These are phyloP conservation scores for Galerina sulciceps DNA, from an alignment of 768 basidiomycete genomes.

Conservation along the genomic window DNA sequence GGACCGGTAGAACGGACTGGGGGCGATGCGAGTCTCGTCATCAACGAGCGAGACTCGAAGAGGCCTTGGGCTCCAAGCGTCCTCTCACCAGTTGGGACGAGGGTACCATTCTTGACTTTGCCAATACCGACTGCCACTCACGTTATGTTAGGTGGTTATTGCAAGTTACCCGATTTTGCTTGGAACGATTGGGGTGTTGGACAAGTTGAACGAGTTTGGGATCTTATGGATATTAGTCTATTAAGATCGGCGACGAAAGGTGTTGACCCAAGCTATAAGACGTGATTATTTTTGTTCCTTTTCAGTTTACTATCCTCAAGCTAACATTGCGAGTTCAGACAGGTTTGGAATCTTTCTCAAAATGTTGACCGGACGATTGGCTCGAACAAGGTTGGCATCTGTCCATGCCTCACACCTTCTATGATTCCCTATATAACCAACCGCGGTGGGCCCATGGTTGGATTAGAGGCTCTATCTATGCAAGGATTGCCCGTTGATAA, in stretches of 20 bases:
- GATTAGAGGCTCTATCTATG: conserved; percentile 89
- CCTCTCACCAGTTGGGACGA: conserved; percentile 95
- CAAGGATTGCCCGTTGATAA: conserved; percentile 95
- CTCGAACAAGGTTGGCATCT: conserved; percentile 80
- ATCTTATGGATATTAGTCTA: conserved; percentile 90
- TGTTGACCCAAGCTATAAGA: conserved; percentile 87
- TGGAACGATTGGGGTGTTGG: conserved; percentile 95
- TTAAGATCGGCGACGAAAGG: conserved; percentile 82
- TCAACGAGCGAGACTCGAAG: conserved; percentile 84
- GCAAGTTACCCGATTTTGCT: conserved; percentile 85
- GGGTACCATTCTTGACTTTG: conserved; percentile 43
- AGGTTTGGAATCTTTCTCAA: conserved; percentile 96
- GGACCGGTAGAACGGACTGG: conserved; percentile 86
- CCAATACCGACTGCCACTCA: neutral
- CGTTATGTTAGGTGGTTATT: conserved; percentile 64
- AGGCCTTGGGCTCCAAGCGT: conserved; percentile 78
- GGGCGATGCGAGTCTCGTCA: conserved; percentile 91
- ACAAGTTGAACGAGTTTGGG: conserved; percentile 95
- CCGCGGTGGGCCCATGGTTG: conserved; percentile 95
- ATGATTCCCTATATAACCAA: conserved; percentile 98
- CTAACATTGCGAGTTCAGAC: conserved; percentile 41
- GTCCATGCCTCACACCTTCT: conserved; percentile 91
- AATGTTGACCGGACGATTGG: conserved; percentile 94
- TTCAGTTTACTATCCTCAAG: neutral
- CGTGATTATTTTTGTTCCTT: conserved; percentile 51